Evolutionary conservation across 345 rosid species (phyloP).

Genomic region (Pseudoturritis turrita): DNA sequence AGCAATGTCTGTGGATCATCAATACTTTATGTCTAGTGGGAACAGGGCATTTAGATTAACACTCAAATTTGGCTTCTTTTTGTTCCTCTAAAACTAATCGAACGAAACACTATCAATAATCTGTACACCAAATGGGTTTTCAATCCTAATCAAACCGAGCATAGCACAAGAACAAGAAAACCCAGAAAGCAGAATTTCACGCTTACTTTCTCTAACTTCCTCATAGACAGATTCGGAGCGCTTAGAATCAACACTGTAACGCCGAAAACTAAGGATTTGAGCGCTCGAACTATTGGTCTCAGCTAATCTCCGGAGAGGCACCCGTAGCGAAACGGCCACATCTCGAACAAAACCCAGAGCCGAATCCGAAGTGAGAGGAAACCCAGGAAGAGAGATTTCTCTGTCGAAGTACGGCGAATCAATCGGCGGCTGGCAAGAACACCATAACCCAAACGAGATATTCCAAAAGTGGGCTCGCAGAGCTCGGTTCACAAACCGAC

Average conservation of each 20-base stretch:
- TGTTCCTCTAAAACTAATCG: not conserved
- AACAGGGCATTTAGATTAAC: not conserved
- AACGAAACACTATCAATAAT: not conserved
- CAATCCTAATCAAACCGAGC: not conserved
- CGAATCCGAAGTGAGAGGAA: not conserved
- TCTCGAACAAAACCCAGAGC: constrained; percentile 21
- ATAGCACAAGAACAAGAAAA: not conserved
- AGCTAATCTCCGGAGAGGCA: constrained; percentile 26
- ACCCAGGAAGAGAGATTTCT: not conserved
- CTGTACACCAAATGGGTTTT: not conserved
- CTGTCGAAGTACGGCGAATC: constrained; percentile 18
- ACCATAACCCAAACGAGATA: constrained; percentile 29
- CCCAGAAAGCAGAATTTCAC: not conserved
- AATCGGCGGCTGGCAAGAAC: constrained; percentile 20
- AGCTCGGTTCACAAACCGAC: constrained; percentile 23
- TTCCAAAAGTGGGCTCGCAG: constrained; percentile 28
- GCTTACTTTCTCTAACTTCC: constrained; percentile 18
- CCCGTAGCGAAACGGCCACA: not conserved
- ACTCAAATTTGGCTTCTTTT: not conserved
- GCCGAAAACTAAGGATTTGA: constrained; percentile 29
- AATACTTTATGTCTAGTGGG: not conserved
- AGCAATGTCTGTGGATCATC: not conserved
- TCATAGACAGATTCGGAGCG: constrained; percentile 11
- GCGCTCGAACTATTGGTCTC: constrained; percentile 21
- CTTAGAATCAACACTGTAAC: constrained; percentile 13